A percentile compares a stretch with the other conserved stretches of the same genome.
phyloP scores from a whole-genome alignment of 2,329 filamentous ascomycete genomes.

The Cladosporium velox region DNA sequence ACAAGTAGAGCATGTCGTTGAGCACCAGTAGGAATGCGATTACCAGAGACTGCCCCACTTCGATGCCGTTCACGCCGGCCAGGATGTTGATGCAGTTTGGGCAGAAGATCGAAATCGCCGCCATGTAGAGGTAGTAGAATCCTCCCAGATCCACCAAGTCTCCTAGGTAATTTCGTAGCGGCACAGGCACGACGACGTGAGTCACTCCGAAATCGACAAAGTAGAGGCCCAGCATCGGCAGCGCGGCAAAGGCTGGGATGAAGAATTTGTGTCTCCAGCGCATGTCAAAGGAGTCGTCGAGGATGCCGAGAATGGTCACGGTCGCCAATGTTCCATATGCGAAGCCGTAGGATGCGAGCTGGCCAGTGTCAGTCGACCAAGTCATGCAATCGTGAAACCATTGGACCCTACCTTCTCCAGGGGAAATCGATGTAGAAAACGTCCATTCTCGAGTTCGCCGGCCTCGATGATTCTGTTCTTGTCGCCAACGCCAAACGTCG shows the following conservation, averaged over 20 bases:
- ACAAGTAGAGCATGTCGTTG: conserved; percentile 87
- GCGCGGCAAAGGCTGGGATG: conserved; percentile 89
- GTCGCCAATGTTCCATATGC: conserved; percentile 91
- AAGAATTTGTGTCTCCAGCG: conserved; percentile 98
- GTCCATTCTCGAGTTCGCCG: conserved; percentile 74
- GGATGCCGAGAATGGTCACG: conserved; percentile 86
- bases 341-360: conserved; percentile 93
- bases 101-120: conserved; percentile 92
- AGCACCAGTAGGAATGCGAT: conserved; percentile 79
- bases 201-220: conserved; percentile 98
- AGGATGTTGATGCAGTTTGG: conserved; percentile 99
- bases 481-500: conserved; percentile 91
- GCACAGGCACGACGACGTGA: conserved; percentile 85
- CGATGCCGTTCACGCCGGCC: conserved; percentile 98
- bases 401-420: conserved; percentile 73
- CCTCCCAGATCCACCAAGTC: conserved; percentile 76
- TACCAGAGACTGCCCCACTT: conserved; percentile 90
- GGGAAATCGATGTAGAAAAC: conserved; percentile 87
- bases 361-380: conserved; percentile 20
- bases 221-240: conserved; percentile 94
- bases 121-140: conserved; percentile 95
- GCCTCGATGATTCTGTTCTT: conserved; percentile 77
- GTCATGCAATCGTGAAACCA: background rate
- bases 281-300: conserved; percentile 96
- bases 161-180: conserved; percentile 80